These are phyloP conservation scores for Stenogyne calaminthoides DNA, from an alignment of 305 asterid species.

Conservation along the genomic window DNA sequence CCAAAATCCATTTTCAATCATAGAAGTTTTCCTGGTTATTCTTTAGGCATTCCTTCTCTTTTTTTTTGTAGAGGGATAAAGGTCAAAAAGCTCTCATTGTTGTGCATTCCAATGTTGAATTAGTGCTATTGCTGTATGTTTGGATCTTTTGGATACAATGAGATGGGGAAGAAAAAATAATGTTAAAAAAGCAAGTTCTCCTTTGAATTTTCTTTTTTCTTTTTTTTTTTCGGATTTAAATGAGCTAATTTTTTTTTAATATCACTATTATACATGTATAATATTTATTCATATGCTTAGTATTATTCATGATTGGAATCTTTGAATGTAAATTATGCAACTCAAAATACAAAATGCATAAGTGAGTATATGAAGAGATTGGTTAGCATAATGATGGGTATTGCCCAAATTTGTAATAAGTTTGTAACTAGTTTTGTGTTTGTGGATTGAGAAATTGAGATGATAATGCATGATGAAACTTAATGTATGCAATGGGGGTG, in stretches of 20 bases:
- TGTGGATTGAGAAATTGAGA: neutral
- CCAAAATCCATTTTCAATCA: neutral
- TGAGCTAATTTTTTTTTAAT: too few relatives aligned
- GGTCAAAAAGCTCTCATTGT: neutral
- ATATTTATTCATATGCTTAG: too few relatives aligned
- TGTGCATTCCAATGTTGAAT: neutral
- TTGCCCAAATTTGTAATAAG: neutral
- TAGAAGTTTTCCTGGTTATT: neutral
- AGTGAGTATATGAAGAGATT: too few relatives aligned
- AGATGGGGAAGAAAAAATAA: neutral
- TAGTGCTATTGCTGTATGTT: neutral
- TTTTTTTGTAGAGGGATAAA: neutral
- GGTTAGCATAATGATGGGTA: neutral
- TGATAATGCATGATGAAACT: neutral
- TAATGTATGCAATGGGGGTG: neutral
- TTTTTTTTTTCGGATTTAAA: too few relatives aligned
- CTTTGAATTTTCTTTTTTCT: too few relatives aligned
- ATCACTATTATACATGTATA: too few relatives aligned
- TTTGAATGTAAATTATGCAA: too few relatives aligned
- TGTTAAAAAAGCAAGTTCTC: too few relatives aligned
- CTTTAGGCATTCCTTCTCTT: neutral
- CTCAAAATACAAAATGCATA: too few relatives aligned
- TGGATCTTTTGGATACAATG: too few relatives aligned
- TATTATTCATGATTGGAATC: too few relatives aligned
- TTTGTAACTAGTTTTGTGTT: neutral